Base-by-base conservation (phyloP, 352 stramenopile species). In the Hyaloperonospora arabidopsidis region DNA sequence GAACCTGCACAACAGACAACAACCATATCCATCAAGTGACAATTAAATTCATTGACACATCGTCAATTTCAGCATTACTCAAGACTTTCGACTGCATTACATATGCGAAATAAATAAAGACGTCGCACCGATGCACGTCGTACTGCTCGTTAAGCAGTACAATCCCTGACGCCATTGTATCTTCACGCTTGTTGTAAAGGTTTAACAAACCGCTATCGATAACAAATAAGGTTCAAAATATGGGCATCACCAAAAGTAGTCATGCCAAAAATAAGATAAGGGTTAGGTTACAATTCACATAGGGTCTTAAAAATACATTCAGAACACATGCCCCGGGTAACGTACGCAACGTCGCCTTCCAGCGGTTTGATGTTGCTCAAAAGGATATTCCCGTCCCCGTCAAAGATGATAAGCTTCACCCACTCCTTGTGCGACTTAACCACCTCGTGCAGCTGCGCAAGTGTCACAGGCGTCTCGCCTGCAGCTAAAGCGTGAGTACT, bases 141-240 rank as follows among this genome's bases (percentile, higher is more conserved):
- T 85, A 92, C 59, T 92, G 81, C 64, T 92, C 81, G 21, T 74
- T 80, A 5, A 84, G 61, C 28, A 87, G 49, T 7, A 92, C 54
- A 57, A 89, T 87, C 0, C 81, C 81, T 0, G 74, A 72, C 15
- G 68, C 77, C 53, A 92, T 88, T 25, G 81, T 87, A 32, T 77
- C 66, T 22, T 92, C 81, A 10, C 81, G 81, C 71, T 87, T 87
- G 64, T 83, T 69, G 29, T 86, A 87, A n/a, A 92, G 72, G 51
- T 82, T 79, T 7, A 77, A 38, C 32, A 80, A 67, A 1, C 57
- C 63, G 5, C 76, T 79, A 19, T 40, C 54, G 52, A 12, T n/a
- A n/a, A n/a, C n/a, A n/a, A n/a, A n/a, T n/a, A n/a, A n/a, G n/a
- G n/a, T n/a, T n/a, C 41, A 15, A 62, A 25, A 46, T 10, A 46